These are phyloP conservation scores for Leccinum huronense DNA, from an alignment of 1,284 basidiomycete species.

Conservation along the genomic window DNA sequence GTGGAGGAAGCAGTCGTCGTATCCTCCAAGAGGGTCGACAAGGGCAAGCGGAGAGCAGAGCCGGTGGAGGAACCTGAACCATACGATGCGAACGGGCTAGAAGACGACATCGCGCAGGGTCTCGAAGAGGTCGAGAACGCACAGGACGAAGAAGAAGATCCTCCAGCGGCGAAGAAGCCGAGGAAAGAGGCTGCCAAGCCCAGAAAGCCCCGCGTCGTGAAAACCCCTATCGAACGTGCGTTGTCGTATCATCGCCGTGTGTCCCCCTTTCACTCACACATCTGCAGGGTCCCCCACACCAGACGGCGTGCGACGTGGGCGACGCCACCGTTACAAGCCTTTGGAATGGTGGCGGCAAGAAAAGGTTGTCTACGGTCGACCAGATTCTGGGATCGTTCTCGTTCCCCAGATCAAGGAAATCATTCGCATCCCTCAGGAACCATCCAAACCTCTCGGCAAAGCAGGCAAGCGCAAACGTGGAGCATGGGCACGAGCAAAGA, in stretches of 20 bases:
- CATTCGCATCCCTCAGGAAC: constrained; percentile 72
- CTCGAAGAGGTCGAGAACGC: constrained; percentile 44
- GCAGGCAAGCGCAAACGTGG: constrained; percentile 43
- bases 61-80: constrained; percentile 29
- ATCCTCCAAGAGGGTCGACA: constrained; percentile 33
- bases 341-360: constrained; percentile 95
- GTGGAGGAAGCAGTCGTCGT: constrained; percentile 34
- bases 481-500: constrained; percentile 38
- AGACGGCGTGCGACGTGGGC: constrained; percentile 73
- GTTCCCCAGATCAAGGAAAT: constrained; percentile 84
- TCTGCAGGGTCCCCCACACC: constrained; percentile 30
- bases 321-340: constrained; percentile 71
- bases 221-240: constrained; percentile 25
- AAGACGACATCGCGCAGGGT: constrained; percentile 57
- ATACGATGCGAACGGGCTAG: constrained; percentile 41
- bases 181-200: constrained; percentile 37
- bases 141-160: constrained; percentile 38
- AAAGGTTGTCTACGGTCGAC: constrained; percentile 76
- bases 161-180: constrained; percentile 33
- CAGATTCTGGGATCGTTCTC: constrained; percentile 51
- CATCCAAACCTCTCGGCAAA: constrained; percentile 53
- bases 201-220: constrained; percentile 21
- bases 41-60: constrained; percentile 38
- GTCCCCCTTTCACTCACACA: constrained; percentile 13
- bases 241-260: not conserved